Percentiles rank a stretch among this genome's conserved stretches.
phyloP scores from a whole-genome alignment of 306 rosid species.

The Cucumis hystrix region DNA sequence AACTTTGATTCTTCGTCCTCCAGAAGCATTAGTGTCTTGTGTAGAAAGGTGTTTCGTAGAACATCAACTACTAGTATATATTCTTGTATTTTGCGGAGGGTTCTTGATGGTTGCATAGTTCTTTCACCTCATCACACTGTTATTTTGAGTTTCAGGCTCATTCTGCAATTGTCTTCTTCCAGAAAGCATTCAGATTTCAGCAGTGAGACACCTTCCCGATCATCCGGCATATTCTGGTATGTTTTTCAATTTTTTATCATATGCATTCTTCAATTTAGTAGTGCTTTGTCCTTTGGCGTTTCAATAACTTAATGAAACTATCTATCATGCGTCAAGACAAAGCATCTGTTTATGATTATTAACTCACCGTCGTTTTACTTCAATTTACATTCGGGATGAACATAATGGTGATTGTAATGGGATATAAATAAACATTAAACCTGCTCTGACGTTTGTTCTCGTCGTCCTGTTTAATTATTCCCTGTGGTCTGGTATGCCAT shows the following conservation, averaged over 20 bases:
- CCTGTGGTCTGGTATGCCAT: neutral
- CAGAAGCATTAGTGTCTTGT: neutral
- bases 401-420: neutral
- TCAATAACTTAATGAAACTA: neutral
- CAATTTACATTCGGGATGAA: neutral
- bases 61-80: neutral
- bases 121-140: conserved; percentile 26
- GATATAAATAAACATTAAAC: neutral
- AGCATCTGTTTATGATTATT: neutral
- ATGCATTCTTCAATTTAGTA: neutral
- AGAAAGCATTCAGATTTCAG: conserved; percentile 61
- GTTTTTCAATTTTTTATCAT: conserved; percentile 4
- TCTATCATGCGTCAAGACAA: neutral
- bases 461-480: neutral
- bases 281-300: neutral
- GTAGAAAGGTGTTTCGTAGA: neutral
- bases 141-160: conserved; percentile 56
- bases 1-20: neutral
- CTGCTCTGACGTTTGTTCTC: neutral
- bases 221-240: conserved; percentile 55
- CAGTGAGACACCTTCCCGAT: conserved; percentile 75
- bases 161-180: conserved; percentile 96
- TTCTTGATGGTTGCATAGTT: neutral
- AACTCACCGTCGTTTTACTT: neutral
- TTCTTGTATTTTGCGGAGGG: neutral